Evolutionary conservation across 176 grass and related monocot species (phyloP).

Genomic region (Musa schizocarpa): DNA sequence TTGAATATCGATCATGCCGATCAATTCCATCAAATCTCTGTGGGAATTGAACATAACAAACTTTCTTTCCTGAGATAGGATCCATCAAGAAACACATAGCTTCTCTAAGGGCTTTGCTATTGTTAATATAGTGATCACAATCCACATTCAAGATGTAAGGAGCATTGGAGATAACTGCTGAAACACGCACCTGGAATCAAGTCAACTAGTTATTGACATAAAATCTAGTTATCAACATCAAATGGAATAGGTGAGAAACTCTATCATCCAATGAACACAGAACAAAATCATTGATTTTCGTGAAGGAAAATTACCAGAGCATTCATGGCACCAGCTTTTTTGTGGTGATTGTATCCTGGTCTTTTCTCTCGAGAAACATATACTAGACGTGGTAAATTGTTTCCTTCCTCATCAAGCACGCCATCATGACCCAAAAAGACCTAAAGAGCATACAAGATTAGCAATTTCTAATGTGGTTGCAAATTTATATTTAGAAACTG

Average conservation of each 20-base stretch:
- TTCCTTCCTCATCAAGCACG: constrained; percentile 27
- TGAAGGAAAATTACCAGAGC: constrained; percentile 31
- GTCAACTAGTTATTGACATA: constrained; percentile 8
- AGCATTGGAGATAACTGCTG: constrained; percentile 42
- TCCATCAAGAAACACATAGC: constrained; percentile 57
- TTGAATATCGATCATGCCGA: constrained; percentile 43
- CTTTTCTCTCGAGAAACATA: constrained; percentile 53
- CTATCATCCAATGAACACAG: neutral
- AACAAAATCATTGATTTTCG: neutral
- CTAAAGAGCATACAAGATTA: constrained; percentile 14
- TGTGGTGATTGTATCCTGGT: constrained; percentile 43
- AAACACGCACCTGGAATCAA: constrained; percentile 34
- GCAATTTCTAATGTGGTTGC: neutral
- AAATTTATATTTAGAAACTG: neutral
- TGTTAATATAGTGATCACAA: constrained; percentile 52
- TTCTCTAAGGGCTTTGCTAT: constrained; percentile 39
- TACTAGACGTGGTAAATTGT: constrained; percentile 27
- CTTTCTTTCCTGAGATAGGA: constrained; percentile 40
- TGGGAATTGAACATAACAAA: constrained; percentile 47
- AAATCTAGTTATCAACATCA: neutral
- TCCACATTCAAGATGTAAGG: constrained; percentile 50
- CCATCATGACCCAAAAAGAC: constrained; percentile 29
- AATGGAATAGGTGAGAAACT: neutral
- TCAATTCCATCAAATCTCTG: constrained; percentile 55
- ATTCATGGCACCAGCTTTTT: constrained; percentile 56